Conservation (phyloP, 2,329 filamentous ascomycete genomes). For the Aspergillus sclerotialis region DNA sequence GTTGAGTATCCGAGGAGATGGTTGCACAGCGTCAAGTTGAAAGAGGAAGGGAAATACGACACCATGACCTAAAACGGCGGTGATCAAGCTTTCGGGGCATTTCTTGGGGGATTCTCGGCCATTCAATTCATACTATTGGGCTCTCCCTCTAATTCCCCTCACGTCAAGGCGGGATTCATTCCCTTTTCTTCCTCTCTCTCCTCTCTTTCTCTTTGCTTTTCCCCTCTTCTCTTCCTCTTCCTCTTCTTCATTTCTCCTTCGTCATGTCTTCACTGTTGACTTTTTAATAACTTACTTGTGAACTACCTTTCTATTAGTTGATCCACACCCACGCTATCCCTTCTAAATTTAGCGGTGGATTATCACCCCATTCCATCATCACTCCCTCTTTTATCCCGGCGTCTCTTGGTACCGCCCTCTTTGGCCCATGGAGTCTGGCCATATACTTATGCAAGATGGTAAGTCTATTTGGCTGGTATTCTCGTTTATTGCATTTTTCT, state of each 20-base stretch:
- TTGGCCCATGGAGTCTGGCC: constrained; percentile 19
- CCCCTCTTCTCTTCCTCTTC: constrained; percentile 1
- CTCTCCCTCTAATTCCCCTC: constrained; percentile 3
- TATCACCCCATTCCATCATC: constrained; percentile 3
- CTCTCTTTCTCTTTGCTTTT: constrained; percentile 1
- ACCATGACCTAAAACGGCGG: not conserved
- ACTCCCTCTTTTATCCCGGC: constrained; percentile 7
- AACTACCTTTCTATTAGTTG: no score
- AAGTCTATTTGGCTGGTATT: constrained; percentile 9
- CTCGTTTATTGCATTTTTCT: constrained; percentile 1
- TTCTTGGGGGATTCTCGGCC: no score
- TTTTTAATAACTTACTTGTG: no score
- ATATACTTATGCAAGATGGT: constrained; percentile 29
- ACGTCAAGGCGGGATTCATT: constrained; percentile 4
- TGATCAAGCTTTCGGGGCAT: no score
- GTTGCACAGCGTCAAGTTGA: no score
- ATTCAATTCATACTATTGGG: no score
- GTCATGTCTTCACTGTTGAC: constrained; percentile 3
- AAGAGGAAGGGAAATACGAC: no score
- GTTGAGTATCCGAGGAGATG: no score
- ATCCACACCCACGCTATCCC: no score
- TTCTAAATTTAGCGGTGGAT: not conserved
- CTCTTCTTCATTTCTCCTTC: constrained; percentile 1
- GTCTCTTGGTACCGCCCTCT: not conserved
- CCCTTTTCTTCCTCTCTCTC: constrained; percentile 1